Evolutionary conservation across 1,139 yeast genomes (phyloP).

Genomic region (Pichia sp.): DNA sequence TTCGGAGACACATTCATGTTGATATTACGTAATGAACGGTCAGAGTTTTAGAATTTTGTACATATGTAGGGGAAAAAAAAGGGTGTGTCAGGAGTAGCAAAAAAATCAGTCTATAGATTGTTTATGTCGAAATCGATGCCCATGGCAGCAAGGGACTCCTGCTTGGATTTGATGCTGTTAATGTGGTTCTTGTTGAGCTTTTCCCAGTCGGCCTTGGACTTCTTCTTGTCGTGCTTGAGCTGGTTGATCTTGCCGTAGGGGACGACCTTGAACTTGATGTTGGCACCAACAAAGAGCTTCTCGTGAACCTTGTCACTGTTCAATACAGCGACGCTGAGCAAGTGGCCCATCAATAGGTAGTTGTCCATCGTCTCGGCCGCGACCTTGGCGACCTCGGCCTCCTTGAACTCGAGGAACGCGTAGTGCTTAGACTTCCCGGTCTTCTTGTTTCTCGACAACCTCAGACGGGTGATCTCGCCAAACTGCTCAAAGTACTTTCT

Average conservation of each 20-base stretch:
- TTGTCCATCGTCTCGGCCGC: conserved; percentile 97
- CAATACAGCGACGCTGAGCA: conserved; percentile 61
- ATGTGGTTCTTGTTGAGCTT: conserved; percentile 49
- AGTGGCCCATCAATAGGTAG: conserved; percentile 82
- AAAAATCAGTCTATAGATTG: conserved; percentile 17
- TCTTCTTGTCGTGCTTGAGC: conserved; percentile 53
- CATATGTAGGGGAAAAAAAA: neutral
- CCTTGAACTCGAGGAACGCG: conserved; percentile 82
- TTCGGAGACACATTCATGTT: too few species aligned
- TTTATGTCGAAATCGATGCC: conserved; percentile 50
- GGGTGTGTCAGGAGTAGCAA: neutral
- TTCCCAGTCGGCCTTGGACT: conserved; percentile 56
- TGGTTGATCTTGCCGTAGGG: conserved; percentile 60
- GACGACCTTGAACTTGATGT: conserved; percentile 51
- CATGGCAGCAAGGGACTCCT: conserved; percentile 44
- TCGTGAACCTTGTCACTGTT: conserved; percentile 44
- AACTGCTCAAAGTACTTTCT: conserved; percentile 81
- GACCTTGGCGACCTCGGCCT: conserved; percentile 70
- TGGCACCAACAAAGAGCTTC: conserved; percentile 49
- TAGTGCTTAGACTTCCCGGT: conserved; percentile 92
- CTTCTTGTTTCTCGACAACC: conserved; percentile 83
- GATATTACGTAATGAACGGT: too few species aligned
- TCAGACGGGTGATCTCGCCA: conserved; percentile 73
- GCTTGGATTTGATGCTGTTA: conserved; percentile 38
- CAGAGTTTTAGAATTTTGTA: neutral